Evolutionary conservation across 2,329 filamentous ascomycete species (phyloP), one percentile per base, ranked within the genome.

Genomic region (Coniochaeta sp.): DNA sequence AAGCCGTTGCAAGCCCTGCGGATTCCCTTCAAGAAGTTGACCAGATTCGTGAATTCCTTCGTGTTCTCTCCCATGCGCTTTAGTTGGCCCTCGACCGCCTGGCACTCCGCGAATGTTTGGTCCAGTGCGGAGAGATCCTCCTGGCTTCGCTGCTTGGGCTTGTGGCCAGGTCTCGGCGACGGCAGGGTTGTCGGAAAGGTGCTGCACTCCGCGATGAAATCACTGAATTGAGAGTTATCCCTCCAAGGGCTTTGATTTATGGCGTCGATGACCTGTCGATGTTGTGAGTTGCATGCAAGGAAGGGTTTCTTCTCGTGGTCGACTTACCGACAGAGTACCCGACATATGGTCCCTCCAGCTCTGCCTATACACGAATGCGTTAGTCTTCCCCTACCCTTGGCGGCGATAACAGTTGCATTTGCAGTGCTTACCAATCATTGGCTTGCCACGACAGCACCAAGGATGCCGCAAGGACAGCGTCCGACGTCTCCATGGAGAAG

Each of bases 401-500:
- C 12, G 47, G 28, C 45, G 22, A 61, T 62, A 63, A 42, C 60
- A 56, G 59, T 52, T 59, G 60, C 61, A 65, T 60, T 58, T 35
- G 63, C 73, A 66, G 6, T 66, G 63, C 85, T 76, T 79, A 95
- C 92, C 91, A 97, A 73, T 97, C 92, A 54, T 86, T 94, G 52
- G 90, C 89, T 73, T 97, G 92, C 91, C 94, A 97, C 32, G 91
- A 95, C 48, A 99, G 79, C 47, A 97, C 81, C 42, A 96, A 83
- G 24, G 92, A 96, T 28, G 91, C 89, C 24, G 91, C 92, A 51
- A 99, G 79, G 56, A 96, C 86, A 40, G 91, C 91, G 70, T 99
- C 92, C 2, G 90, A 92, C 55, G 91, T 95, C 50, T 87, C 83
- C 60, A 83, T 84, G 2, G 88, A 95, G 69, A 97, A 96, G 18